Evolutionary conservation across 306 rosid species (phyloP).

Genomic region (Begonia loranthoides): DNA sequence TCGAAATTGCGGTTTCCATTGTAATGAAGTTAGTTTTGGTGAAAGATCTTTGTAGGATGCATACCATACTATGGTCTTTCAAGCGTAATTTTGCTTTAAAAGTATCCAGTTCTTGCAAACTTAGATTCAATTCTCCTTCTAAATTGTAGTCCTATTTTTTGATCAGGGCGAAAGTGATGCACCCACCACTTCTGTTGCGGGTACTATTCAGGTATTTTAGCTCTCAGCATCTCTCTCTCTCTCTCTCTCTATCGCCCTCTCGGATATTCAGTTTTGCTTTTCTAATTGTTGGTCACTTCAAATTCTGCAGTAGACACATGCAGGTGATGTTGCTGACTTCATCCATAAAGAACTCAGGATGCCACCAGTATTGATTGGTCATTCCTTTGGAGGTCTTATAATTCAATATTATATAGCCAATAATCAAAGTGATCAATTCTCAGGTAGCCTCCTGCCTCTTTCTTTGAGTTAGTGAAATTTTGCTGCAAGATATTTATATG

Average conservation of each 20-base stretch:
- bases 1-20: no score
- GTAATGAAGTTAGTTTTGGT: no score
- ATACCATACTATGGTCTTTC: no score
- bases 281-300: conserved; percentile 16
- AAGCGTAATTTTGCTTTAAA: no score
- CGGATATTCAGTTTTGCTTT: conserved; percentile 3
- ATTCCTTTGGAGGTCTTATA: conserved; percentile 86
- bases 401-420: conserved; percentile 61
- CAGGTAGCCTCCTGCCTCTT: conserved; percentile 30
- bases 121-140: conserved; percentile 6
- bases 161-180: conserved; percentile 84
- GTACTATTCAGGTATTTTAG: conserved; percentile 60
- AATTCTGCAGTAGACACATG: conserved; percentile 74
- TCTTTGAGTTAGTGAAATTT: no score
- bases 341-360: conserved; percentile 23
- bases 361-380: conserved; percentile 79
- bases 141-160: conserved; percentile 10
- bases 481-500: no score
- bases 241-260: no score
- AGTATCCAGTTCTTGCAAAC: no score
- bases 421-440: conserved; percentile 20
- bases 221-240: conserved; percentile 5
- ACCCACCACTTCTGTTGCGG: conserved; percentile 61
- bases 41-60: no score
- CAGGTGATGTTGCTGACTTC: conserved; percentile 72